Conservation (phyloP, 2,329 filamentous ascomycete species). For the Pseudogymnoascus destructans region DNA sequence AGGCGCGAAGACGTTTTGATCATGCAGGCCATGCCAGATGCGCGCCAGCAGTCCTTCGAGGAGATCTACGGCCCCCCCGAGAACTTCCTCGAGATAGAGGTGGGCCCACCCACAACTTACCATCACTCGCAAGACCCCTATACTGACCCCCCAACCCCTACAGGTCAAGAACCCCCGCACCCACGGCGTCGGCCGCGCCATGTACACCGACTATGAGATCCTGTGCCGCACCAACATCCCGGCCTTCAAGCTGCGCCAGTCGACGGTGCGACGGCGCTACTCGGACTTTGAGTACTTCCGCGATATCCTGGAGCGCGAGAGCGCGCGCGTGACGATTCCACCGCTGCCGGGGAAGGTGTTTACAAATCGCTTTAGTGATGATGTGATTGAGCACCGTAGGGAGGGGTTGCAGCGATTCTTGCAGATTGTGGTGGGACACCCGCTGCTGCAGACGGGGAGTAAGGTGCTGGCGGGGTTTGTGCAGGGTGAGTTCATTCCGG, state of each 20-base stretch:
- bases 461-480: conserved; percentile 95
- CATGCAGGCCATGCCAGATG: conserved; percentile 55
- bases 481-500: conserved; percentile 52
- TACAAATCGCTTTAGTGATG: conserved; percentile 93
- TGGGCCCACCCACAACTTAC: conserved; percentile 29
- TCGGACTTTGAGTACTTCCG: conserved; percentile 98
- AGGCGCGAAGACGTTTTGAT: conserved; percentile 2
- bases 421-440: conserved; percentile 95
- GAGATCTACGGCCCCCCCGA: conserved; percentile 98
- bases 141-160: conserved; percentile 12
- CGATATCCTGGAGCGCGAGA: conserved; percentile 93
- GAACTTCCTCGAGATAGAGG: conserved; percentile 98
- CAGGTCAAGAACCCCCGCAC: conserved; percentile 90
- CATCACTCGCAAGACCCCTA: background rate
- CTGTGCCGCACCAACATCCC: conserved; percentile 97
- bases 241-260: conserved; percentile 89
- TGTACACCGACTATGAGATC: conserved; percentile 99
- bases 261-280: conserved; percentile 81
- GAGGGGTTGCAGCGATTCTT: conserved; percentile 90
- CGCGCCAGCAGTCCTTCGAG: conserved; percentile 88
- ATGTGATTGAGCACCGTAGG: conserved; percentile 89
- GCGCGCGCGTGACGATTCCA: conserved; percentile 85
- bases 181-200: conserved; percentile 82
- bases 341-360: conserved; percentile 95
- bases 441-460: conserved; percentile 89